Conservation (phyloP, 345 rosid species). For the Corymbia maculata region DNA sequence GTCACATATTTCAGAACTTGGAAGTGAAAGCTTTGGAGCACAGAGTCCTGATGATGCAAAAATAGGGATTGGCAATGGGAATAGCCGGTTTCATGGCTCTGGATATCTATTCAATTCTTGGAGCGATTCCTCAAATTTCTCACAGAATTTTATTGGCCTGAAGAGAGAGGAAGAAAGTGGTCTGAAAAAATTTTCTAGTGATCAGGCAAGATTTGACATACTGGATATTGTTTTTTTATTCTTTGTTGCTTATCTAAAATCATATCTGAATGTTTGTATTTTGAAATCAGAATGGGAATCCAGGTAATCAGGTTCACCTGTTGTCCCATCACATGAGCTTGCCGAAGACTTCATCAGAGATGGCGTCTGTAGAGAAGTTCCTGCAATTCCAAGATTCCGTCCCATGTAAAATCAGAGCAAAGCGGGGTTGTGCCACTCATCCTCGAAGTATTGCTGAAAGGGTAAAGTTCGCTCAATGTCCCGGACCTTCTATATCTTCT, state of each 20-base stretch:
- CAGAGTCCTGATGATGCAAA: slow-evolving; percentile 18
- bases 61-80: slow-evolving; percentile 7
- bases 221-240: neutral
- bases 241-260: neutral
- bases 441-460: slow-evolving; percentile 99
- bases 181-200: slow-evolving; percentile 17
- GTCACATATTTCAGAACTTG: slow-evolving; percentile 60
- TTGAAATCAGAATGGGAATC: slow-evolving; percentile 26
- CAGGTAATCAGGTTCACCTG: slow-evolving; percentile 17
- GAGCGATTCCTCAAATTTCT: slow-evolving; percentile 42
- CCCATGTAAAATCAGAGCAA: slow-evolving; percentile 92
- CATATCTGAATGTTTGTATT: neutral
- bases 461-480: slow-evolving; percentile 22
- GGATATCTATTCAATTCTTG: slow-evolving; percentile 45
- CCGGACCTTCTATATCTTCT: neutral
- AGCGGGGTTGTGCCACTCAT: slow-evolving; percentile 99
- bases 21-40: slow-evolving; percentile 17
- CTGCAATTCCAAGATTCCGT: slow-evolving; percentile 77
- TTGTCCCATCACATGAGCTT: slow-evolving; percentile 45
- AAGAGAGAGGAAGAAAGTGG: slow-evolving; percentile 38
- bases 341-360: slow-evolving; percentile 47
- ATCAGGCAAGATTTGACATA: slow-evolving; percentile 29
- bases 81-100: slow-evolving; percentile 10
- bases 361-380: slow-evolving; percentile 58
- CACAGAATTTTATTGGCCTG: slow-evolving; percentile 28